Base-by-base conservation (phyloP, 2,329 filamentous ascomycete genomes). In the Berkeleyomyces basicola region DNA sequence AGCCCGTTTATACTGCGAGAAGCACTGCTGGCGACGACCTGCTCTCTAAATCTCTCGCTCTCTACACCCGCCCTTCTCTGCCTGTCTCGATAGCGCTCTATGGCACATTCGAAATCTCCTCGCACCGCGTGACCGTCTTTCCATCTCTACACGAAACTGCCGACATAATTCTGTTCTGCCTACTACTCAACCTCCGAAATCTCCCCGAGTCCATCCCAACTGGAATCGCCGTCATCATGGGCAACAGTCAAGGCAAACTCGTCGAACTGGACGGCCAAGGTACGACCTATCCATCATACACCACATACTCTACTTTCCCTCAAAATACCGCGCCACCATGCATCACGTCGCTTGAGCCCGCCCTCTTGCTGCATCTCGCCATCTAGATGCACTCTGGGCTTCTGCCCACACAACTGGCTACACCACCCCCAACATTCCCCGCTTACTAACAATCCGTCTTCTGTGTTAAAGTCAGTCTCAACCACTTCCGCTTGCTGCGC, bases 201-300 rank as follows among this genome's bases (percentile, higher is more conserved):
- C 46, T 47, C 36, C 44, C 33, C 49, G 11, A 37, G 49, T 37
- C 36, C 33, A 7, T 33, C 16, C 44, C n/a, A 61, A 23, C 23
- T 23, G 23, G n/a, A 11, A 57, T 40, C 39, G 37, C 51, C 33
- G 31, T 31, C 49, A 58, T 59, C 39, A 63, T 97, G 92, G 92
- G 92, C 73, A 96, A 97, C 77, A 87, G 86, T 72, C 90, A 92
- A 76, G 91, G 91, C 75, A 96, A 96, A 75, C 89, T 88, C 75
- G 83, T 95, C 77, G 86, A 90, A 73, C 86, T 91, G 76, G 88
- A 87, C 76, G 91, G 95, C 77, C 88, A 96, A 86, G 88, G 90
- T 95, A 78, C 51, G 37, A 40, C 46, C 53, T 7, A 11, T 43
- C 3, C 5, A 36, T 11, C n/a, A 14, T 33, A 16, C 10, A 39